Percentiles rank a stretch among this genome's conserved stretches.
Conservation (phyloP, 805 yeast species). For the Ogataea paraovalis region DNA sequence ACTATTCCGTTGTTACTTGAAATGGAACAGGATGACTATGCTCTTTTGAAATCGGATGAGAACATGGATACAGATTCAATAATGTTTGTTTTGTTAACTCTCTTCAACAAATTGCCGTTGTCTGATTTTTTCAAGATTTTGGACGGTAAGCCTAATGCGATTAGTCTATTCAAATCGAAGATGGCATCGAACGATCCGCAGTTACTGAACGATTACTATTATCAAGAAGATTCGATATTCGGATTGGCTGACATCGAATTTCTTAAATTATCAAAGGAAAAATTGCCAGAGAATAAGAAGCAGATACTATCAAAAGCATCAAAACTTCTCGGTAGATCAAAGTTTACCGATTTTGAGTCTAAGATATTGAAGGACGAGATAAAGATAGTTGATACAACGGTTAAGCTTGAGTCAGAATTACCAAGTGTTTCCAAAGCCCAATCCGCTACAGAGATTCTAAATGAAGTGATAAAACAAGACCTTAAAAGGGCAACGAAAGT, state of each 20-base stretch:
- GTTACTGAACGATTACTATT: conserved; percentile 49
- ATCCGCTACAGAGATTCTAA: conserved; percentile 46
- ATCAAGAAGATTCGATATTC: conserved; percentile 57
- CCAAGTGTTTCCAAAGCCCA: conserved; percentile 5
- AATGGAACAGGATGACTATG: conserved; percentile 69
- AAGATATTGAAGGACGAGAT: conserved; percentile 42
- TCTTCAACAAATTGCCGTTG: conserved; percentile 51
- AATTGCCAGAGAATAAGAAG: conserved; percentile 18
- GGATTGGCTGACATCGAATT: conserved; percentile 44
- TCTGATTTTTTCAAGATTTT: conserved; percentile 70
- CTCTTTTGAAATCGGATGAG: conserved; percentile 62
- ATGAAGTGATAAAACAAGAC: conserved; percentile 44
- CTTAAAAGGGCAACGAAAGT: conserved; percentile 44
- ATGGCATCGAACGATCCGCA: conserved; percentile 33
- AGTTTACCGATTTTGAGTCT: conserved; percentile 32
- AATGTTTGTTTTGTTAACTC: conserved; percentile 48
- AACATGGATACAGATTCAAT: conserved; percentile 59
- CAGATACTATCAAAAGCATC: conserved; percentile 28
- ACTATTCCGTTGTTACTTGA: conserved; percentile 63
- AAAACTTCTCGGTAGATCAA: conserved; percentile 31
- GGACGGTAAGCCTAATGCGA: conserved; percentile 41
- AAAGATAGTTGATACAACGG: conserved; percentile 41
- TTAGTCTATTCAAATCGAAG: conserved; percentile 34
- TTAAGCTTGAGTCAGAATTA: conserved; percentile 25
- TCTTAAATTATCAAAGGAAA: conserved; percentile 17